These are phyloP conservation scores for Aspergillus piperis DNA, from an alignment of 2,329 filamentous ascomycete genomes.

Conservation along the genomic window DNA sequence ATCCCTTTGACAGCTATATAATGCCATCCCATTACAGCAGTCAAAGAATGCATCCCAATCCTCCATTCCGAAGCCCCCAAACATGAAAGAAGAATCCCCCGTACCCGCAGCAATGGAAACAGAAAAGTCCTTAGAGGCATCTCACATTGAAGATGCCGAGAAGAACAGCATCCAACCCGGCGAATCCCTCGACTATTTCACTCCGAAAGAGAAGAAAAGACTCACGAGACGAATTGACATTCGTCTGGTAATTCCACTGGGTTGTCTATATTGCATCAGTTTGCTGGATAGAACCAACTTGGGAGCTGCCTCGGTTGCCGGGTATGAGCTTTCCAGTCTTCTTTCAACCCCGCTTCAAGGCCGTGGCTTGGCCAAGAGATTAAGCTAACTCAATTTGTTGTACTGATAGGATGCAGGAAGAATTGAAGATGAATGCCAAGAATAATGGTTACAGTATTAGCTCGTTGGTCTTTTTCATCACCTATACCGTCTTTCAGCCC, in stretches of 20 bases:
- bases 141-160: neutral
- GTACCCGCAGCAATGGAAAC: neutral
- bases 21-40: too few relatives aligned
- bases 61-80: too few relatives aligned
- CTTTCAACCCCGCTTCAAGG: neutral
- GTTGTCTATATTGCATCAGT: conserved; percentile 14
- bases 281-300: conserved; percentile 20
- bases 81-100: too few relatives aligned
- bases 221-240: conserved; percentile 14
- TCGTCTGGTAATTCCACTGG: conserved; percentile 15
- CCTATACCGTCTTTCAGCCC: neutral
- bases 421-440: conserved; percentile 18
- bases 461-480: neutral
- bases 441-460: conserved; percentile 19
- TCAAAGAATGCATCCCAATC: too few relatives aligned
- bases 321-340: conserved; percentile 3
- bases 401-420: conserved; percentile 16
- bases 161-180: neutral
- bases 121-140: neutral
- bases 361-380: neutral
- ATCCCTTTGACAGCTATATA: too few relatives aligned
- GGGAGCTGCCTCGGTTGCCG: conserved; percentile 19
- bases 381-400: neutral
- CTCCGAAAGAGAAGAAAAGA: conserved; percentile 1
- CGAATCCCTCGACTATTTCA: neutral